Percentiles rank a stretch among this genome's conserved stretches.
phyloP scores from a whole-genome alignment of 2,329 filamentous ascomycete genomes.

The Monosporascus cannonballus region DNA sequence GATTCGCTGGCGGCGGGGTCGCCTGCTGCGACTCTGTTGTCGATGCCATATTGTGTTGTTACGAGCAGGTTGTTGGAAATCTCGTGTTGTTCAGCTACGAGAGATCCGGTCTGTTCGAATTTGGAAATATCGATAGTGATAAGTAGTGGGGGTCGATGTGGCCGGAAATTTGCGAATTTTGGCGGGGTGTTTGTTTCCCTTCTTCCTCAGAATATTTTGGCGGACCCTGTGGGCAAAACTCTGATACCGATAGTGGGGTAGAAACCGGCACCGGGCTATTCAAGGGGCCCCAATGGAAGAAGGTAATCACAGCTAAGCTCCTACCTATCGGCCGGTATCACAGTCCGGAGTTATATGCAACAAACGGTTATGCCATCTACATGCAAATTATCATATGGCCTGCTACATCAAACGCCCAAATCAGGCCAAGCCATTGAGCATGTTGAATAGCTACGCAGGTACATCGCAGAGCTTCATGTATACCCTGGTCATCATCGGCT shows the following conservation, averaged over 20 bases:
- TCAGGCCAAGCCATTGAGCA: no score
- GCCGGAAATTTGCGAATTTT: neutral
- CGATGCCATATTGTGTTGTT: neutral
- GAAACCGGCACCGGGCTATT: no score
- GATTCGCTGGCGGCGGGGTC: neutral
- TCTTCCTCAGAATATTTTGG: slow-evolving; percentile 2
- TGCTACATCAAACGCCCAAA: no score
- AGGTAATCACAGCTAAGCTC: no score
- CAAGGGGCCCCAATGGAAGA: no score
- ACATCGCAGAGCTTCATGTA: no score
- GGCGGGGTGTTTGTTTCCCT: neutral
- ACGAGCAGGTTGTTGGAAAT: neutral
- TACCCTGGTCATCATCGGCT: no score
- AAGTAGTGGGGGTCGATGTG: neutral
- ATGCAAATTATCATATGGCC: no score
- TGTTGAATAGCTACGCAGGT: no score
- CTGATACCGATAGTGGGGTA: neutral
- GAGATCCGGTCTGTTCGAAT: neutral
- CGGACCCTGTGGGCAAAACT: neutral
- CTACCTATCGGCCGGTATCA: no score
- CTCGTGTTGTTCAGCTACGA: neutral
- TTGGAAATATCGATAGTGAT: neutral
- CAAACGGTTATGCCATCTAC: no score
- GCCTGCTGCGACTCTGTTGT: neutral
- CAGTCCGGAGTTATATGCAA: no score